Conservation (phyloP, 2,329 filamentous ascomycete species). For the Aspergillus brunneoviolaceus region DNA sequence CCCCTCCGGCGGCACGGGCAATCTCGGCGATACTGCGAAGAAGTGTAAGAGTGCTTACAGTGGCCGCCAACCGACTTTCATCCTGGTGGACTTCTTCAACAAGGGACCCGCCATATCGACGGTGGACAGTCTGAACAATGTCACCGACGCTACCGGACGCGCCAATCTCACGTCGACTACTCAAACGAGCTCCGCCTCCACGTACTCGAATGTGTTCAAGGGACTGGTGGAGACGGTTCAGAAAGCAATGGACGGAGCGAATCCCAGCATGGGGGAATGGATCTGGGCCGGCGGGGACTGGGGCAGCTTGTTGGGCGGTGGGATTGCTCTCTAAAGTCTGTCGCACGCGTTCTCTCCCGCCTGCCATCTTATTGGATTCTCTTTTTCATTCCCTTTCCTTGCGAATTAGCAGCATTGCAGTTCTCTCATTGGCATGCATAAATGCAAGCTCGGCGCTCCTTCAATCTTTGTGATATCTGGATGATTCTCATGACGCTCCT, state of each 20-base stretch:
- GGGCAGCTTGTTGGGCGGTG: constrained; percentile 41
- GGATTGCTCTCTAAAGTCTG: constrained; percentile 33
- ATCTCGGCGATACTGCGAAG: constrained; percentile 49
- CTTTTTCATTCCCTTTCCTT: not conserved
- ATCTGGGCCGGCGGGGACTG: constrained; percentile 47
- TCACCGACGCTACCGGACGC: constrained; percentile 48
- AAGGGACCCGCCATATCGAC: constrained; percentile 67
- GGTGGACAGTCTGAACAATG: constrained; percentile 66
- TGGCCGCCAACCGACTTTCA: constrained; percentile 65
- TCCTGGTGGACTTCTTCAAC: constrained; percentile 79
- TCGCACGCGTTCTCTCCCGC: not conserved
- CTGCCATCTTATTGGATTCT: not conserved
- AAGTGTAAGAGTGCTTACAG: constrained; percentile 57
- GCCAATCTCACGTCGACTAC: constrained; percentile 31
- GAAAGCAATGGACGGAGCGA: constrained; percentile 37
- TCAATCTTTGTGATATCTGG: constrained; percentile 3
- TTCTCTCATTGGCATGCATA: not conserved
- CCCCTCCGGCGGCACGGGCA: constrained; percentile 56
- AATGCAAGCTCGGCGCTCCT: constrained; percentile 4
- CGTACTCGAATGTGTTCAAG: constrained; percentile 38
- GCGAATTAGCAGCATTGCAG: not conserved
- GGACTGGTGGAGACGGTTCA: constrained; percentile 39
- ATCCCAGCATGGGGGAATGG: constrained; percentile 44
- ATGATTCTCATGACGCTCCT: constrained; percentile 6
- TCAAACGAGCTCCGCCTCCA: constrained; percentile 28